Evolutionary conservation across 2,329 filamentous ascomycete species (phyloP), one percentile per base, ranked within the genome.

Genomic region (Hypoxylon sp.): DNA sequence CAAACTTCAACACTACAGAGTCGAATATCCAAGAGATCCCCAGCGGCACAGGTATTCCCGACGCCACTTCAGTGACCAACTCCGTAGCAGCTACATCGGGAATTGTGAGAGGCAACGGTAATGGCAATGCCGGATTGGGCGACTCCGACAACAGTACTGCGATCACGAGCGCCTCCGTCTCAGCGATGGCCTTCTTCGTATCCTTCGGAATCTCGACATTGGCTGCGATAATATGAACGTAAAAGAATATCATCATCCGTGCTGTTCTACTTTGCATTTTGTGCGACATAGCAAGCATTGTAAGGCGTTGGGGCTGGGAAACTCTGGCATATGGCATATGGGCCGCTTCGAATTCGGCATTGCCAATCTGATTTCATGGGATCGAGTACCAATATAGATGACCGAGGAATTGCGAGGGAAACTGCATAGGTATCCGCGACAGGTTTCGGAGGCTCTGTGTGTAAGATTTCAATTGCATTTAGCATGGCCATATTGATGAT

Each of bases 1-100:
- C 90, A 17, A 86, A 84, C 55, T 90, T 89, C 78, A 88, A 91
- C 75, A 81, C 84, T 3, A 85, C 85, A 0, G 66, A 74, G 14
- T 82, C 82, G 4, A 83, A 83, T 53, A 79, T 91, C 14, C 71
- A 84, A 37, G 88, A 91, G 79, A 90, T 91, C 22, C 80, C 79
- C 10, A 87, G 86, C 5, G 78, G 78, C 11, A 74, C 78, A 17
- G 74, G 83, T 0, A 84, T 91, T 3, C 89, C 89, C 10, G 83
- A 81, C n/a, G 87, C 88, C 2, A 85, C 82, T 0, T 76, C 76
- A 11, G 87, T 88, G 1, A 68, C 78, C 2, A 84, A 85, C 51
- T 78, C 87, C 0, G 85, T 86, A 1, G 73, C 80, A 2, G 87
- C 88, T 0, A 85, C 83, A 3, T 80, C 78, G n/a, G 84, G 83